Evolutionary conservation across 208 protist genomes (phyloP), one percentile per base, ranked within the genome.

Genomic region (Angomonas deanei): DNA sequence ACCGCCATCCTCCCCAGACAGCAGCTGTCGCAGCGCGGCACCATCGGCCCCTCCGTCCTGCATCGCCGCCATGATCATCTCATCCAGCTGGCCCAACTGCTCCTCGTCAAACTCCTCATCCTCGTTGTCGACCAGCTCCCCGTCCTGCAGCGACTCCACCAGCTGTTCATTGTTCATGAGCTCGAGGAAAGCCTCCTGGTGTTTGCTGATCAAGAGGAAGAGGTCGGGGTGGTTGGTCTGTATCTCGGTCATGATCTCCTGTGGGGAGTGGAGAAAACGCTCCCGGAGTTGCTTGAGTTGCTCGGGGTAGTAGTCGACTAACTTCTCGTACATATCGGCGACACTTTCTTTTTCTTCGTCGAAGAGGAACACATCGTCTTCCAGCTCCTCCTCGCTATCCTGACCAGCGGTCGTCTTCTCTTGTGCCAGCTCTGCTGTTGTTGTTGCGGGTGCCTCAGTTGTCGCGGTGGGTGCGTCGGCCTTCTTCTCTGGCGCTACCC

Each of bases 161-260:
- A 88, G 63, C 21, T 74, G 50, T 57, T 88, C 84, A 62, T 88
- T 88, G 68, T 89, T 88, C 46, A 95, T 85, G 30, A 95, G 72
- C 10, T 75, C 64, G 3, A 93, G 34, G 63, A 92, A 95, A n/a
- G 70, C 78, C 57, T 86, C 72, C 53, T 90, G 78, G 68, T 95
- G 81, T 11, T 71, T 68, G 1, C 74, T 74, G 60, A 95, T 93
- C 53, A 93, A 81, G 49, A 89, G 79, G 50, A 91, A 87, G 13
- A 95, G 78, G 0, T 69, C 70, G 2, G 89, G 86, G 64, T 95
- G 79, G 21, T 84, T 58, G 21, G 67, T 60, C 64, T 82, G 73
- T 34, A 95, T 88, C 61, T 83, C 79, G 50, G 78, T 67, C 83
- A 93, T 84, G 10, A 92, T 61, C 13, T 55, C 77, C 31, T 80